Base-by-base conservation (phyloP, 331 rosid species). In the Quercus lobata region DNA sequence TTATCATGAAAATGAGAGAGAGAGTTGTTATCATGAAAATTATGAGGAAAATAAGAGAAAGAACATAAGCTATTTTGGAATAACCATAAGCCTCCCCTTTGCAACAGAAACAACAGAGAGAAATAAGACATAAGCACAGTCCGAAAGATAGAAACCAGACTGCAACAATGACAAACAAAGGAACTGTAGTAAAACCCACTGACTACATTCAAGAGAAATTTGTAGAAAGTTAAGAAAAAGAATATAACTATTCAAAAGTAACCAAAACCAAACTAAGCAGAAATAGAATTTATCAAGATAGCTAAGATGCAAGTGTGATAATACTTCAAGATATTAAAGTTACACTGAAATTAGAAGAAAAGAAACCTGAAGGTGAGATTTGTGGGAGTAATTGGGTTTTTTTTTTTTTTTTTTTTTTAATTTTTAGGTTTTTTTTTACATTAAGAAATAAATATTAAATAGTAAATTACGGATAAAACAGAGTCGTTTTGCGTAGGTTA, bases 91-190 rank as follows among this genome's bases (percentile, higher is more conserved):
- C 63, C 70, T 78, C 82, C 70, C 87, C 82, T 81, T 79, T 61
- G 52, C 86, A 84, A 75, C 90, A 92, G 79, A 83, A 86, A 83
- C 82, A 85, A 79, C 90, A 89, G 57, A 91, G 53, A 71, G 65
- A 44, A 68, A 90, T 69, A 82, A 91, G 62, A 71, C 81, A 74
- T 72, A 92, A 77, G 88, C 86, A 79, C 58, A 92, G 34, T 53
- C 97, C 94, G 77, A 93, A 91, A 79, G 90, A 93, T 69, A 89
- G 71, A 81, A 95, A 90, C 97, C 97, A 95, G 78, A 85, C 60
- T 70, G 89, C 89, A 83, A 94, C 97, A 73, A 93, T 57, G 75
- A 84, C 86, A 82, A 92, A 90, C 75, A 95, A 32, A 21, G 99
- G 96, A 81, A 80, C 91, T 52, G 96, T 97, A 54, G 97, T 90